phyloP scores from a whole-genome alignment of 2,329 filamentous ascomycete species.

The Huntiella abstrusa region DNA sequence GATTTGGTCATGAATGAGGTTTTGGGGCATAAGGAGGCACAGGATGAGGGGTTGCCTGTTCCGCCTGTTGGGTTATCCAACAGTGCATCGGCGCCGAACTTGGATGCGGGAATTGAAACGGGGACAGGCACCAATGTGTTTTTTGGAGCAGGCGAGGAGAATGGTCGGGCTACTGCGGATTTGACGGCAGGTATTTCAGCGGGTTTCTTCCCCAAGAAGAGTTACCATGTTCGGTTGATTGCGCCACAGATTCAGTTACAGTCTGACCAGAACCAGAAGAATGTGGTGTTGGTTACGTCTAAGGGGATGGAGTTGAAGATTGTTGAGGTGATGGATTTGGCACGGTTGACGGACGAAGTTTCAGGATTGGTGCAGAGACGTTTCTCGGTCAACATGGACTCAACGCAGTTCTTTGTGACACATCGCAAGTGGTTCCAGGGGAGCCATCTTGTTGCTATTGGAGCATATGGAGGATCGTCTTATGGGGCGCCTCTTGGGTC shows the following conservation, averaged over 20 bases:
- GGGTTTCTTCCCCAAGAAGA: constrained; percentile 80
- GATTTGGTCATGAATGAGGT: constrained; percentile 2
- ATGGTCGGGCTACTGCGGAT: constrained; percentile 28
- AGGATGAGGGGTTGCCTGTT: background rate
- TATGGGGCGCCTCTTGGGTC: constrained; percentile 75
- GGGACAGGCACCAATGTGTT: constrained; percentile 5
- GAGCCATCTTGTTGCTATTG: constrained; percentile 64
- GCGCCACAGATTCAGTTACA: constrained; percentile 96
- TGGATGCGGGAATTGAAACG: background rate
- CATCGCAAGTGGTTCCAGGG: constrained; percentile 70
- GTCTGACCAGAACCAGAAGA: constrained; percentile 93
- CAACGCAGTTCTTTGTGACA: constrained; percentile 93
- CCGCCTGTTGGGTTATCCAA: background rate
- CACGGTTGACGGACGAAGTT: constrained; percentile 76
- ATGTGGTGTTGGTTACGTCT: constrained; percentile 87
- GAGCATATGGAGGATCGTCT: constrained; percentile 63
- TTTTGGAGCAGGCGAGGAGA: constrained; percentile 3
- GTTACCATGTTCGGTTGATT: constrained; percentile 85
- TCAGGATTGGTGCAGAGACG: constrained; percentile 88
- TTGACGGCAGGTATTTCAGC: constrained; percentile 60
- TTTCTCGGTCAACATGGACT: constrained; percentile 90
- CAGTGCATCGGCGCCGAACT: background rate
- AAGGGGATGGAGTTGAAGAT: constrained; percentile 98
- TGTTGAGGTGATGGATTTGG: constrained; percentile 94
- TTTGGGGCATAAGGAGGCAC: background rate